Percentiles rank a stretch among this genome's conserved stretches.
phyloP scores from a whole-genome alignment of 352 stramenopile species.

The Thraustotheca clavata region DNA sequence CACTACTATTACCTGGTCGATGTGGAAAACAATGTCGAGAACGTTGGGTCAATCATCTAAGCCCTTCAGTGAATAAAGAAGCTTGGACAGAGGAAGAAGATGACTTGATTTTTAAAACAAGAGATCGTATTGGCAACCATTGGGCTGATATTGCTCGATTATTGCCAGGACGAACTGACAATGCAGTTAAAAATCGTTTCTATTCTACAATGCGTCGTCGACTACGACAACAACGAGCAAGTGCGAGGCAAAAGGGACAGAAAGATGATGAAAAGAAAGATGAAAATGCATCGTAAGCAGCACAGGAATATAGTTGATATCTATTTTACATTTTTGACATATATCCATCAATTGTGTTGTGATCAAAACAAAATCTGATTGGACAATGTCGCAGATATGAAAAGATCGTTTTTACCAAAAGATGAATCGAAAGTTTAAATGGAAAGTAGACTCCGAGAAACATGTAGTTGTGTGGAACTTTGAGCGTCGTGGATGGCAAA shows the following conservation, averaged over 20 bases:
- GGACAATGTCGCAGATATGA: no score
- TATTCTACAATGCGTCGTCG: constrained; percentile 73
- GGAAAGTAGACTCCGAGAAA: constrained; percentile 65
- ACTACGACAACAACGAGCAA: constrained; percentile 43
- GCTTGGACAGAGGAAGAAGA: constrained; percentile 92
- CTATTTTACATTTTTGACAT: no score
- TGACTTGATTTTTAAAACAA: constrained; percentile 69
- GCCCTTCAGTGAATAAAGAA: constrained; percentile 90
- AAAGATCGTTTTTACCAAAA: no score
- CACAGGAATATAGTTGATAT: no score
- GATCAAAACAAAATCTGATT: no score
- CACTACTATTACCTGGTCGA: constrained; percentile 83
- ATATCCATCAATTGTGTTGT: no score
- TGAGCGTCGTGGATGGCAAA: constrained; percentile 74
- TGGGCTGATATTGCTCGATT: constrained; percentile 96
- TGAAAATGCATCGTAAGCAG: not conserved
- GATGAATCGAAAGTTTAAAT: constrained; percentile 33
- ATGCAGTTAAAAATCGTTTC: constrained; percentile 96
- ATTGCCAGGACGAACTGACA: constrained; percentile 92
- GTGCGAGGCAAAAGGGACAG: constrained; percentile 18
- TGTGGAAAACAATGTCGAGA: constrained; percentile 96
- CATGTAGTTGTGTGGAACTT: constrained; percentile 79
- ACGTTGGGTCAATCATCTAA: constrained; percentile 96
- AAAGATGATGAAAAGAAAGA: constrained; percentile 13
- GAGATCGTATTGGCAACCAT: constrained; percentile 88